phyloP scores from a whole-genome alignment of 2,329 filamentous ascomycete species.

The Fusarium oligoseptatum region DNA sequence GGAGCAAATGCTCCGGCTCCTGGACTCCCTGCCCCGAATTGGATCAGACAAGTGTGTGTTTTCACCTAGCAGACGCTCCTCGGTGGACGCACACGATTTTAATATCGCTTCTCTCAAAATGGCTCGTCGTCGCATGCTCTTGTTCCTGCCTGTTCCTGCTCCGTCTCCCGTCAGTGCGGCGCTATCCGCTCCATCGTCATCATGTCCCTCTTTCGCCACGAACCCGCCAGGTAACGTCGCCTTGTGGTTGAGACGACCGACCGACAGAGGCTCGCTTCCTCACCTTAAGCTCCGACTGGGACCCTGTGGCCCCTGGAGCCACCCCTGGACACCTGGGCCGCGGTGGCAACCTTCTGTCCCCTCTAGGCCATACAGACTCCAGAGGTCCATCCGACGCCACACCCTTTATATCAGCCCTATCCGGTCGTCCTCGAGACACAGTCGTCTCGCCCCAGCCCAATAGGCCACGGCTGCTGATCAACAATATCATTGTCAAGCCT shows the following conservation, averaged over 20 bases:
- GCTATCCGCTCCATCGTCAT: constrained; percentile 37
- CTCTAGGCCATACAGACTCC: constrained; percentile 15
- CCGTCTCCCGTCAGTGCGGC: constrained; percentile 26
- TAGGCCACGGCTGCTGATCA: constrained; percentile 9
- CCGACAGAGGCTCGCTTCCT: constrained; percentile 29
- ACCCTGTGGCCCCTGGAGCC: constrained; percentile 17
- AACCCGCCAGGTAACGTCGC: constrained; percentile 41
- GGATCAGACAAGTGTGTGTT: constrained; percentile 45
- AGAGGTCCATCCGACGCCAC: constrained; percentile 36
- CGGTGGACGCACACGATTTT: constrained; percentile 48
- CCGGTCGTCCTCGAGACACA: constrained; percentile 27
- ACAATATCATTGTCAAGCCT: constrained; percentile 5
- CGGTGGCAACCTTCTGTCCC: constrained; percentile 41
- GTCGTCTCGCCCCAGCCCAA: constrained; percentile 13
- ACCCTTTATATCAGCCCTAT: constrained; percentile 48
- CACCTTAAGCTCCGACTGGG: constrained; percentile 36
- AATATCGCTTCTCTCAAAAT: constrained; percentile 49
- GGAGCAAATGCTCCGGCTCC: constrained; percentile 54
- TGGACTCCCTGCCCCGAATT: constrained; percentile 41
- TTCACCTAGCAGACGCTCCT: constrained; percentile 41
- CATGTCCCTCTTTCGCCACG: constrained; percentile 45
- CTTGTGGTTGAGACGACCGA: constrained; percentile 35
- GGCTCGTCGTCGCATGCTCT: constrained; percentile 45
- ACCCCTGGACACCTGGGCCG: constrained; percentile 34
- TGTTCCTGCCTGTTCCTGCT: constrained; percentile 26